phyloP scores from a whole-genome alignment of 139 green algal species.

The Trebouxia sp. region DNA sequence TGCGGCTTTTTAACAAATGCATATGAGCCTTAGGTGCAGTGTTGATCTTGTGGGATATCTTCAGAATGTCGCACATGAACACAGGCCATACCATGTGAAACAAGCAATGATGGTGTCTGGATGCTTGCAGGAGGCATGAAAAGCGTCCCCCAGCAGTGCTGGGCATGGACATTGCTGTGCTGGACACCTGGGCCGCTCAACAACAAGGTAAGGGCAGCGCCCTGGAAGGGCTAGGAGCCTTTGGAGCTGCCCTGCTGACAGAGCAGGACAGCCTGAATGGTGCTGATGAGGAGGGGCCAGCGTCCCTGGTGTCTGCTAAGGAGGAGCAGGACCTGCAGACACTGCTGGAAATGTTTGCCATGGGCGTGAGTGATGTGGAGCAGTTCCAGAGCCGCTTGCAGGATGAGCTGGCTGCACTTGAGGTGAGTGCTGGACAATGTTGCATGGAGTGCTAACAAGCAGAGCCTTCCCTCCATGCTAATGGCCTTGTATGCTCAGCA shows the following conservation, averaged over 20 bases:
- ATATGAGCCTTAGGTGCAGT: too few relatives aligned
- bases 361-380: constrained; percentile 50
- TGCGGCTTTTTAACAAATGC: too few relatives aligned
- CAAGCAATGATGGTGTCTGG: too few relatives aligned
- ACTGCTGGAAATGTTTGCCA: constrained; percentile 55
- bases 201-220: constrained; percentile 2
- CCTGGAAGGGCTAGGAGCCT: constrained; percentile 24
- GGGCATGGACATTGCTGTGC: constrained; percentile 36
- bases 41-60: too few relatives aligned
- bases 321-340: constrained; percentile 41
- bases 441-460: too few relatives aligned
- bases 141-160: constrained; percentile 30
- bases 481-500: too few relatives aligned
- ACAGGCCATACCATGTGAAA: too few relatives aligned
- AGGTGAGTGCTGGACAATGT: too few relatives aligned
- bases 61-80: too few relatives aligned
- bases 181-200: constrained; percentile 36
- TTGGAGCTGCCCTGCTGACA: constrained; percentile 24
- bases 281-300: background rate
- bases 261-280: background rate
- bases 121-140: constrained; percentile 47
- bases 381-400: constrained; percentile 49
- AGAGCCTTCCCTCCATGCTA: too few relatives aligned
- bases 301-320: constrained; percentile 25
- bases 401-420: constrained; percentile 50